Evolutionary conservation across 139 green algal genomes (phyloP).

Genomic region (Chlamydomonas sp.): DNA sequence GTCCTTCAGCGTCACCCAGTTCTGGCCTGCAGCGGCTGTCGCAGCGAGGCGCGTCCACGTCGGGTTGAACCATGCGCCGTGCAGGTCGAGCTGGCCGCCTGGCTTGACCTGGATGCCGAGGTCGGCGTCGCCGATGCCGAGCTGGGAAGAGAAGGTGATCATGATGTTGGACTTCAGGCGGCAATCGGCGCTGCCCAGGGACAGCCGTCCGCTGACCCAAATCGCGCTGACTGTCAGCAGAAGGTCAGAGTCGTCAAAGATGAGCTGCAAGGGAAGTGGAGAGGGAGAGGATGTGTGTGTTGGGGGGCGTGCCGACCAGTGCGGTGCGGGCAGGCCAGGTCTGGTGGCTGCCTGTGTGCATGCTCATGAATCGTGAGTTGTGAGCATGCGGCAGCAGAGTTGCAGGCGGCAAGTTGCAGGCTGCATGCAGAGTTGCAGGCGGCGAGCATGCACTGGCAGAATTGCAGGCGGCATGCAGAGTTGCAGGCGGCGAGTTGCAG

Average conservation of each 20-base stretch:
- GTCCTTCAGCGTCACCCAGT: conserved; percentile 31
- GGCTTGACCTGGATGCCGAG: conserved; percentile 14
- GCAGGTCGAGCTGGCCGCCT: conserved; percentile 36
- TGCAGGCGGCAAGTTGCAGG: no score
- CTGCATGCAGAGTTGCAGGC: no score
- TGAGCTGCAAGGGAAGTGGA: no score
- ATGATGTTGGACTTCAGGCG: conserved; percentile 7
- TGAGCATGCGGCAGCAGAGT: no score
- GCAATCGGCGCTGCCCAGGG: conserved; percentile 10
- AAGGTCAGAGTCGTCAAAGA: conserved; percentile 21
- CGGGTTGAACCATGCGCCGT: conserved; percentile 36
- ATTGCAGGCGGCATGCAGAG: no score
- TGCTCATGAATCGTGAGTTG: no score
- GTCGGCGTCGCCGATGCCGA: background rate
- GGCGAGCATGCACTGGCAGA: no score
- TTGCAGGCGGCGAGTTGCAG: no score
- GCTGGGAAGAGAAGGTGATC: conserved; percentile 12
- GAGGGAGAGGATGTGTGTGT: no score
- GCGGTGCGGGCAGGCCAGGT: no score
- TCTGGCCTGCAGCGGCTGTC: conserved; percentile 18
- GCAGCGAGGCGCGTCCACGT: conserved; percentile 47
- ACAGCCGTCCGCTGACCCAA: conserved; percentile 3
- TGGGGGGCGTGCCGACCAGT: no score
- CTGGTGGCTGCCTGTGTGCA: no score
- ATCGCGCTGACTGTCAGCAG: conserved; percentile 8